Conservation (phyloP, 2,329 filamentous ascomycete species). For the Xylariaceae sp. region DNA sequence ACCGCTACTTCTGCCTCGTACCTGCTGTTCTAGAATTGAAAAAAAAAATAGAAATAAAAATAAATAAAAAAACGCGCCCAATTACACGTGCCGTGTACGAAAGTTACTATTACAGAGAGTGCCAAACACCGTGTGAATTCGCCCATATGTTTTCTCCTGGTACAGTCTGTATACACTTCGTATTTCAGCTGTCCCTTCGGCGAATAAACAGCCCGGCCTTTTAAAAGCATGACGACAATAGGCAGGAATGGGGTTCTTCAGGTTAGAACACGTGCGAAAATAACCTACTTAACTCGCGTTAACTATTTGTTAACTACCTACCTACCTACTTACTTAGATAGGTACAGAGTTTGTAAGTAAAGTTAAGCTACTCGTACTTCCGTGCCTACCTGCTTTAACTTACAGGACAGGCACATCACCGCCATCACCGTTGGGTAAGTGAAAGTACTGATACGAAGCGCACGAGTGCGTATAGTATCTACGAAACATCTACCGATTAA, state of each 20-base stretch:
- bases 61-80: neutral
- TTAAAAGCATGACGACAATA: no score
- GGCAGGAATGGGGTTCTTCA: no score
- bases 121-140: conserved; percentile 12
- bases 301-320: no score
- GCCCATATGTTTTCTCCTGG: neutral
- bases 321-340: no score
- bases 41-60: neutral
- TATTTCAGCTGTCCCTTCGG: neutral
- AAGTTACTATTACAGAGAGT: neutral
- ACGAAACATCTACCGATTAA: no score
- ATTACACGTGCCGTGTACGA: neutral
- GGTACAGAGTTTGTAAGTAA: no score
- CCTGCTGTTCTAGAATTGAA: neutral
- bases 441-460: no score
- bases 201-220: conserved; percentile 13
- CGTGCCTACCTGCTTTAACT: neutral
- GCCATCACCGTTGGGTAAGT: no score
- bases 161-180: neutral
- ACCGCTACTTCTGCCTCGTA: neutral
- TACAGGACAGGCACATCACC: neutral
- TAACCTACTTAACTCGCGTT: no score
- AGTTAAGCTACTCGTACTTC: neutral
- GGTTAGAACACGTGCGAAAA: no score
- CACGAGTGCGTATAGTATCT: no score